Evolutionary conservation across 2,329 filamentous ascomycete genomes (phyloP).

Genomic region (Aspergillus aculeatinus): DNA sequence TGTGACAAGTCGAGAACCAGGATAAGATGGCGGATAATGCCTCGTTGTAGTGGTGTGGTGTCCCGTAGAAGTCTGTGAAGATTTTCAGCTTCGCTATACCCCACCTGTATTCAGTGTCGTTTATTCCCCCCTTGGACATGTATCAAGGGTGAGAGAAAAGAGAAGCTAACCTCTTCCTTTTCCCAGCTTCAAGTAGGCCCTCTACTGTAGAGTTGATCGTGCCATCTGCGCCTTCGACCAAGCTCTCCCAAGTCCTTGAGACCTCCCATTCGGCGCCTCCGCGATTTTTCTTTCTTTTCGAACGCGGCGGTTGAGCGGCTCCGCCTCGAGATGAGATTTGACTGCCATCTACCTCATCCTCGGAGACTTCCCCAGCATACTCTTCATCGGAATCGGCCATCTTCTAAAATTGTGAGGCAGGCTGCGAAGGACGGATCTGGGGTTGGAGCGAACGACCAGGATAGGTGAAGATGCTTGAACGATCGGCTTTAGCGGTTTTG

Average conservation of each 20-base stretch:
- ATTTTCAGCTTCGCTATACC: slow-evolving; percentile 6
- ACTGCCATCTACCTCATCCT: slow-evolving; percentile 44
- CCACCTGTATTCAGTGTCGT: background rate
- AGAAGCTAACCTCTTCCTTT: slow-evolving; percentile 63
- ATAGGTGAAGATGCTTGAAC: background rate
- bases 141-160: background rate
- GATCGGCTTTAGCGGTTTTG: background rate
- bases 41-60: slow-evolving; percentile 90
- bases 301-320: slow-evolving; percentile 26
- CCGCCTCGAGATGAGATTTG: slow-evolving; percentile 30
- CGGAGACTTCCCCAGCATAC: slow-evolving; percentile 51
- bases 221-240: slow-evolving; percentile 77
- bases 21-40: slow-evolving; percentile 95
- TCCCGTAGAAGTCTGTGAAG: slow-evolving; percentile 74
- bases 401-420: background rate
- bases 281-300: slow-evolving; percentile 41
- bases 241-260: slow-evolving; percentile 61
- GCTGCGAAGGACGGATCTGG: background rate
- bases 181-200: slow-evolving; percentile 75
- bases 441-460: background rate
- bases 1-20: slow-evolving; percentile 88
- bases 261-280: slow-evolving; percentile 48
- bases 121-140: background rate
- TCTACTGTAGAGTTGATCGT: slow-evolving; percentile 70
- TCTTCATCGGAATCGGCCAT: slow-evolving; percentile 54